phyloP scores from a whole-genome alignment of 305 asterid genomes.

The Withania somnifera region DNA sequence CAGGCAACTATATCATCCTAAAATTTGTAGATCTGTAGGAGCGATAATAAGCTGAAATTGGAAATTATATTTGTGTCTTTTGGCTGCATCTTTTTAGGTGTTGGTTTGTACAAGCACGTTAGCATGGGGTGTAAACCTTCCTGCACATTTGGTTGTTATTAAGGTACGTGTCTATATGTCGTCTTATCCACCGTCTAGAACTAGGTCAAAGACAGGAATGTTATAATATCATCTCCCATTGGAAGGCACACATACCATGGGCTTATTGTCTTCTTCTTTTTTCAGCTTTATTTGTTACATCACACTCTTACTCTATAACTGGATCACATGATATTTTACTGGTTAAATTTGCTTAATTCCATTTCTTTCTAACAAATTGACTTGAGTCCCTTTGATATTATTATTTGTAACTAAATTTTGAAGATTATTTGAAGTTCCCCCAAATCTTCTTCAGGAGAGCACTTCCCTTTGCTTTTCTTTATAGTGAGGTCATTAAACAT shows the following conservation, averaged over 20 bases:
- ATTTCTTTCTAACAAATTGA: background rate
- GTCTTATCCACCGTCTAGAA: background rate
- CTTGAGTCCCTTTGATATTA: background rate
- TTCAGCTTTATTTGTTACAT: background rate
- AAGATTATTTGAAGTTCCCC: background rate
- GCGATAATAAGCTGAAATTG: background rate
- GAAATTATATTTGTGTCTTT: background rate
- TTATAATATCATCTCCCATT: background rate
- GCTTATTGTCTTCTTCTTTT: background rate
- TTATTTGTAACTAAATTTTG: background rate
- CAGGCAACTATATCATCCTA: constrained; percentile 44
- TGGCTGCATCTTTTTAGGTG: constrained; percentile 39
- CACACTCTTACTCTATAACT: background rate
- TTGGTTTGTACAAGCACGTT: constrained; percentile 97
- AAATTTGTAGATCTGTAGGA: background rate
- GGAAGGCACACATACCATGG: background rate
- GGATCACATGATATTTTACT: background rate
- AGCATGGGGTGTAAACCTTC: constrained; percentile 99
- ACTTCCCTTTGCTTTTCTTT: background rate
- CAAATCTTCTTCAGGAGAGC: background rate
- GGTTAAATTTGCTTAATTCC: background rate
- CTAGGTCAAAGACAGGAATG: background rate
- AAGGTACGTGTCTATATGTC: constrained; percentile 70
- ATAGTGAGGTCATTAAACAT: background rate
- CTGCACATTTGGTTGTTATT: constrained; percentile 94